Base-by-base conservation (phyloP, 2,329 filamentous ascomycete species). In the Xylariaceae sp. region DNA sequence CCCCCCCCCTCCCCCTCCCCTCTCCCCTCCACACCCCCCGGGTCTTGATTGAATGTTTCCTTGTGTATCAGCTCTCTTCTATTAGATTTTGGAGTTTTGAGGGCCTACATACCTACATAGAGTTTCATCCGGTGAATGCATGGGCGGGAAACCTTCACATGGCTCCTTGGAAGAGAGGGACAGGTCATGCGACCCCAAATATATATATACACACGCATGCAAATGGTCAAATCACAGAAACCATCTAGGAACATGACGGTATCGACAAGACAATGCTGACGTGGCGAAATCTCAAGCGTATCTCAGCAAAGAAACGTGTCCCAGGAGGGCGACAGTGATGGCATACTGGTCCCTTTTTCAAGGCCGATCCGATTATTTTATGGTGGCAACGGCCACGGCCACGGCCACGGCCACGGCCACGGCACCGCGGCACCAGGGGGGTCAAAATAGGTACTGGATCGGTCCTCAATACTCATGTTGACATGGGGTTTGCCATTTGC, bases 401-500 rank as follows among this genome's bases (percentile, higher is more conserved):
- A 19, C 19, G 19, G 19, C 19, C 19, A 2, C 19, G 19, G 19
- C 19, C 19, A 19, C 19, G 19, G 19, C 19, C 19, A 2, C 19
- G 19, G 19, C 19, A 19, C 19, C 19, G 1, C 19, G 19, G 87
- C 80, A 4, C 94, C 86, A 4, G 90, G 88, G 0, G 80, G 86
- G 71, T 95, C 19, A 19, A 19, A 19, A 19, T 19, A 19, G 19
- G 88, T 46, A 84, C 78, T 11, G 86, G 86, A 68, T 99, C 94
- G n/a, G 81, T 88, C 84, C 72, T 97, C 94, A 45, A 97, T 73
- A 50, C 86, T 77, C 62, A 84, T 80, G 2, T 91, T 96, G 48
- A 96, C 4, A 79, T 82, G 6, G 91, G 92, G 72, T 97, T 97
- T 31, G 81, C 80, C 64, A 75, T 71, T 65, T 95, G 86, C 73